Evolutionary conservation across 805 yeast species (phyloP).

Genomic region (Naumovozyma baii): DNA sequence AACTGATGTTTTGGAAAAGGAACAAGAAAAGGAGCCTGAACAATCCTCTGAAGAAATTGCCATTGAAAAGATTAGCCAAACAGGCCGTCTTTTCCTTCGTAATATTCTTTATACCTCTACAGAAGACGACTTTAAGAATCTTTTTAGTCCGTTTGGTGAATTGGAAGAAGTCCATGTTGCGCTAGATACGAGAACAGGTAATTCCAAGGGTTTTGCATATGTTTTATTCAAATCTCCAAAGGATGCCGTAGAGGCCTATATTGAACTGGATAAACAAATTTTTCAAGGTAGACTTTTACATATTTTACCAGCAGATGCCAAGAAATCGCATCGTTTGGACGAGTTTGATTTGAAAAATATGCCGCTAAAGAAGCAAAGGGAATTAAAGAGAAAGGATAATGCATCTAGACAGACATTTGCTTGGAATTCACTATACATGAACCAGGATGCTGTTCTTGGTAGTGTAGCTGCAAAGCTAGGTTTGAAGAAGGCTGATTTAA

Average conservation of each 20-base stretch:
- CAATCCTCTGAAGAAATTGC: conserved; percentile 35
- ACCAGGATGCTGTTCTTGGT: conserved; percentile 82
- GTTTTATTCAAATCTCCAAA: conserved; percentile 57
- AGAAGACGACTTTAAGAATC: conserved; percentile 62
- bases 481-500: conserved; percentile 66
- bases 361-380: conserved; percentile 86
- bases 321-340: conserved; percentile 73
- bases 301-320: conserved; percentile 74
- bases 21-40: conserved; percentile 25
- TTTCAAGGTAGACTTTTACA: conserved; percentile 92
- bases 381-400: conserved; percentile 69
- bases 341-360: conserved; percentile 85
- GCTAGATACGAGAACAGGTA: conserved; percentile 78
- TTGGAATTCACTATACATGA: conserved; percentile 92
- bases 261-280: conserved; percentile 70
- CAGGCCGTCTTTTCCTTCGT: conserved; percentile 81
- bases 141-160: conserved; percentile 61
- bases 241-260: conserved; percentile 70
- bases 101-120: conserved; percentile 72
- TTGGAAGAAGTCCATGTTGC: conserved; percentile 89
- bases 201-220: conserved; percentile 89
- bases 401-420: conserved; percentile 83
- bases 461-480: conserved; percentile 83
- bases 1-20: conserved; percentile 4
- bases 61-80: conserved; percentile 44